Evolutionary conservation across 2,329 filamentous ascomycete species (phyloP).

Genomic region (Botrytis paeoniae): DNA sequence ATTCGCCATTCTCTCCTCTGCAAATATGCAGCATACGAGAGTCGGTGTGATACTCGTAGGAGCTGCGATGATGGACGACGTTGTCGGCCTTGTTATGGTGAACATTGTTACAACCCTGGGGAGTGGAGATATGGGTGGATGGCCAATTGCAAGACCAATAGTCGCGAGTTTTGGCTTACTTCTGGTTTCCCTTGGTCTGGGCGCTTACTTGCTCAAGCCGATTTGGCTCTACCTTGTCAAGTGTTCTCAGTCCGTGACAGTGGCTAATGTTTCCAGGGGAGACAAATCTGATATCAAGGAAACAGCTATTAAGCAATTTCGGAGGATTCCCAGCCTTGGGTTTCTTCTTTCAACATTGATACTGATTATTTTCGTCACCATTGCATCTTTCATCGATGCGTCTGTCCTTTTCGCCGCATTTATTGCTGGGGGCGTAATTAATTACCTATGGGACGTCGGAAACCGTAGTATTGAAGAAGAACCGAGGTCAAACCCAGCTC

Average conservation of each 20-base stretch:
- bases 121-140: conserved; percentile 20
- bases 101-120: conserved; percentile 69
- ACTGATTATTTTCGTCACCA: conserved; percentile 28
- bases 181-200: conserved; percentile 22
- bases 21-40: conserved; percentile 51
- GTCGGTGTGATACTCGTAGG: conserved; percentile 63
- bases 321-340: conserved; percentile 19
- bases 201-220: conserved; percentile 24
- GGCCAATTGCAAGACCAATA: conserved; percentile 27
- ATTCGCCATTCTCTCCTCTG: conserved; percentile 62
- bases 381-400: conserved; percentile 45
- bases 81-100: conserved; percentile 74
- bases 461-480: background rate
- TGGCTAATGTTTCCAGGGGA: background rate
- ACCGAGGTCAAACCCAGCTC: conserved; percentile 12
- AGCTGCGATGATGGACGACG: conserved; percentile 80
- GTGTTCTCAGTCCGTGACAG: background rate
- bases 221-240: conserved; percentile 18
- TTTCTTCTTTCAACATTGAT: conserved; percentile 27
- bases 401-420: conserved; percentile 52
- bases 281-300: background rate
- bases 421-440: conserved; percentile 47
- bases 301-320: background rate
- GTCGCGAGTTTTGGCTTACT: conserved; percentile 31
- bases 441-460: conserved; percentile 43